Percentiles rank a stretch among this genome's conserved stretches.
phyloP scores from a whole-genome alignment of 805 yeast genomes.

The Saccharomycopsis selenospora region DNA sequence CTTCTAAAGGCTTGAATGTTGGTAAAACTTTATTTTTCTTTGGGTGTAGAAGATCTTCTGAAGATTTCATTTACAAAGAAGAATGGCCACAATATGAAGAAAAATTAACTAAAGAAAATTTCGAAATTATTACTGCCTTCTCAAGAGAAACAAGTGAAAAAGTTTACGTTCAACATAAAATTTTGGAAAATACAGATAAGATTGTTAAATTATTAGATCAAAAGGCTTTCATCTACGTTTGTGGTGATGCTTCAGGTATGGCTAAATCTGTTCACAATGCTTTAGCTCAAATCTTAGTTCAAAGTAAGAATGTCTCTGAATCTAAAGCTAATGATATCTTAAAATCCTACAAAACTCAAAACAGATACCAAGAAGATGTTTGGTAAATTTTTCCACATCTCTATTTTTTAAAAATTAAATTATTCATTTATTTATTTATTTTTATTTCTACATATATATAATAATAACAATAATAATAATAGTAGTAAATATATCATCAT shows the following conservation, averaged over 20 bases:
- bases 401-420: too few species aligned
- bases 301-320: conserved; percentile 54
- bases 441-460: too few species aligned
- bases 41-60: conserved; percentile 75
- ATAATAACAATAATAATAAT: too few species aligned
- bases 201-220: conserved; percentile 41
- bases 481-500: too few species aligned
- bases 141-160: conserved; percentile 63
- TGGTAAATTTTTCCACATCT: too few species aligned
- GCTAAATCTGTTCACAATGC: conserved; percentile 85
- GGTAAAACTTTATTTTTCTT: conserved; percentile 76
- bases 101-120: conserved; percentile 42
- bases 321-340: conserved; percentile 71
- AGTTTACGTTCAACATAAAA: conserved; percentile 79
- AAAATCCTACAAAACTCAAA: conserved; percentile 72
- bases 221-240: conserved; percentile 88
- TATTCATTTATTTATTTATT: too few species aligned
- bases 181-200: conserved; percentile 43
- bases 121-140: conserved; percentile 76
- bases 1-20: conserved; percentile 41
- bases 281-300: conserved; percentile 52
- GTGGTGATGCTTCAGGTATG: conserved; percentile 96
- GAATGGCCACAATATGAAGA: conserved; percentile 81
- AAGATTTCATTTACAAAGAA: conserved; percentile 78
- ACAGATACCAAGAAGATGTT: conserved; percentile 94